Evolutionary conservation across 192 early-diverging fungal genomes (phyloP), one percentile per base, ranked within the genome.

Genomic region (Coemansia sp.): DNA sequence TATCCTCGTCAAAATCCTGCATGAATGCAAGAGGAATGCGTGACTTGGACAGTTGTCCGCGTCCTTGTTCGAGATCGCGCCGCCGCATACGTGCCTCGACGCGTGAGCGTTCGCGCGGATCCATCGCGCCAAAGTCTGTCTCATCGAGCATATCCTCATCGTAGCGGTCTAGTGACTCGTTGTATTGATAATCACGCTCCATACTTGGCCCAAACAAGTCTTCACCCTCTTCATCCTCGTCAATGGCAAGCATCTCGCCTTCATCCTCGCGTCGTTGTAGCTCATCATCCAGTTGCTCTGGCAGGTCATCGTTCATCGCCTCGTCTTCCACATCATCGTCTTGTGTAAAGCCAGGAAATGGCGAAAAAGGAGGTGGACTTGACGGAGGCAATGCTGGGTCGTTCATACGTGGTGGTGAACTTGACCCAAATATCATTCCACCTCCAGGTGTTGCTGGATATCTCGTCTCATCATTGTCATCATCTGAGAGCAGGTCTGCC

Each of bases 121-220:
- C 92, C 86, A 97, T 83, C 6, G 69, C 61, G 2, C 81, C 90
- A 72, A 90, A 93, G 0, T 85, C 84, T 10, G 88, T 87, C 50
- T 95, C 90, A 69, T 98, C 95, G n/a, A 93, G 80, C 62, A 90
- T 85, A 5, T 84, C 83, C n/a, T 67, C 71, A 52, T 98, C 95
- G 65, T 97, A 96, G 2, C 61, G 49, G 77, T 98, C 96, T 30
- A 89, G 71, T 5, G 61, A 32, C 41, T 62, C 79, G 70, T 95
- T 93, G 53, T 85, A 78, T 16, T 64, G 76, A 73, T 98, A 98
- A 73, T 98, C 96, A 31, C 82, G 84, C 61, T 93, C 92, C 83
- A 96, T 86, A 51, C 85, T 85, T 21, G 88, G 87, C 12, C 89
- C 92, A 83, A 94, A 95, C 66, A 98, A 82, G 80, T 98, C 94